These are phyloP conservation scores for Teunomyces panamensis DNA, from an alignment of 805 yeast genomes.

Conservation along the genomic window DNA sequence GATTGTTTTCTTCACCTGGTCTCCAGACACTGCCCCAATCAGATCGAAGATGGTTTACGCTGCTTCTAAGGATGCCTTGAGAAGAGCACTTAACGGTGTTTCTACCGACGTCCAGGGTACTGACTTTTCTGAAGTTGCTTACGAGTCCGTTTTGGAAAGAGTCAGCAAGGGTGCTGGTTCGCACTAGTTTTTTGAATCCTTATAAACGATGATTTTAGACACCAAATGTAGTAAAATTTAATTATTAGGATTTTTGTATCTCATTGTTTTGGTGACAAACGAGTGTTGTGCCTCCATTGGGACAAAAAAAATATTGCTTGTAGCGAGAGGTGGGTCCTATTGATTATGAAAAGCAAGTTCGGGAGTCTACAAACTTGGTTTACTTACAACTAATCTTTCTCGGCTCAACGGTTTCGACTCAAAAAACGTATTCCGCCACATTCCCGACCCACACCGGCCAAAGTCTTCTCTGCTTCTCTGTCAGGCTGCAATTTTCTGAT, in stretches of 20 bases:
- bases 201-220: background rate
- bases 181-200: constrained; percentile 18
- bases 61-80: constrained; percentile 94
- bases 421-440: background rate
- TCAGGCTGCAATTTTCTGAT: background rate
- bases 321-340: no score
- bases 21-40: constrained; percentile 96
- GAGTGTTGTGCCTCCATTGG: no score
- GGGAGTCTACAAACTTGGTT: no score
- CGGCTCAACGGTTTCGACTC: background rate
- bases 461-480: background rate
- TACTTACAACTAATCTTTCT: background rate
- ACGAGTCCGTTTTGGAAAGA: constrained; percentile 86
- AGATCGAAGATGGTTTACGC: constrained; percentile 98
- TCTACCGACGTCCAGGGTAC: constrained; percentile 96
- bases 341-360: no score
- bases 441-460: background rate
- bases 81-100: constrained; percentile 95
- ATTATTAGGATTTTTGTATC: no score
- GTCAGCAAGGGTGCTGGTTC: constrained; percentile 76
- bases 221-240: background rate
- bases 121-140: constrained; percentile 94
- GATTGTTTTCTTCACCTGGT: constrained; percentile 78
- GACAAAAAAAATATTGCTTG: no score
- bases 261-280: no score